Base-by-base conservation (phyloP, 2,329 filamentous ascomycete species). In the Aspergillus fijiensis region DNA sequence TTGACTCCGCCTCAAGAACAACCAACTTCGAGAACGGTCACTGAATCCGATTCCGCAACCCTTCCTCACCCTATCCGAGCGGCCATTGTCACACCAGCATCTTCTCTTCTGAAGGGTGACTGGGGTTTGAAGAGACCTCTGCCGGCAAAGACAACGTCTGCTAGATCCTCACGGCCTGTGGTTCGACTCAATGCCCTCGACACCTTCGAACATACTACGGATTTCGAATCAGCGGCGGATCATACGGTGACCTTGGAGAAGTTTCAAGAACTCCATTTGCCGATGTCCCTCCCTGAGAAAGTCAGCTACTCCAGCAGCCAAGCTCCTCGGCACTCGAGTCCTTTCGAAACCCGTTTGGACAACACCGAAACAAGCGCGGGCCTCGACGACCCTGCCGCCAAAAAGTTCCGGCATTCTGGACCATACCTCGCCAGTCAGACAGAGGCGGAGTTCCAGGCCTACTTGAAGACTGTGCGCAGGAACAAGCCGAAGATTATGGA, bases 81-180 rank as follows among this genome's bases (percentile, higher is more conserved):
- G 72, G 86, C 92, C 63, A 89, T 98, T 72, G 88, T 89, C 14
- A 93, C 92, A 0, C 89, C 92, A 5, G 79, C 84, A 49, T 83
- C 87, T 19, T 93, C 92, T 7, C 84, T 91, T 25, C 80, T 82
- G 47, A 86, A 86, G 70, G 94, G 94, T 39, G 94, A 98, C 72
- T 98, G 94, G 93, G 94, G 94, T 14, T 80, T 97, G 69, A 98
- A 98, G 80, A 84, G 94, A 58, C 83, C 92, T 1, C 81, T 98
- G 5, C 94, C 94, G 1, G 78, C 89, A 9, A 89, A 89, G 73
- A 87, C 89, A 3, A 93, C 91, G 5, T 85, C 87, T 21, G 85
- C 86, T 57, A 87, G 87, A 6, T 86, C 88, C 6, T 80, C 77
- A 49, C 88, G 87, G n/a, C 90, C 92, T 10, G 81, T 90, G 53